Evolutionary conservation across 2,329 filamentous ascomycete genomes (phyloP).

Genomic region (Phialemoniopsis sp.): DNA sequence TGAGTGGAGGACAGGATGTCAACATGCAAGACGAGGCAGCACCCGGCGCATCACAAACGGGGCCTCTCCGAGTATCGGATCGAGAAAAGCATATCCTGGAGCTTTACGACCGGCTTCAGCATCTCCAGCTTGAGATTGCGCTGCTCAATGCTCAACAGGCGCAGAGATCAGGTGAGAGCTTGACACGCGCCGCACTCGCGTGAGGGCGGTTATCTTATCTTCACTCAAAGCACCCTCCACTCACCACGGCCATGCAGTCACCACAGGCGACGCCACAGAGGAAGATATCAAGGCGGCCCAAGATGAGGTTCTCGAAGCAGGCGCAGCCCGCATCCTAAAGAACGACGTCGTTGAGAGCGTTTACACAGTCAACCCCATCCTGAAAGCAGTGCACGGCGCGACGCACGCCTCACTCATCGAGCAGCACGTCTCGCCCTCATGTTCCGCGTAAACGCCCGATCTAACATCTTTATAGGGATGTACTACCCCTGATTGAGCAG

Average conservation of each 20-base stretch:
- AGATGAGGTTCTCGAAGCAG: constrained; percentile 64
- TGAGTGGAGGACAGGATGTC: no score
- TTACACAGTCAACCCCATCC: constrained; percentile 67
- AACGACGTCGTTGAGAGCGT: constrained; percentile 66
- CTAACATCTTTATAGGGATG: constrained; percentile 48
- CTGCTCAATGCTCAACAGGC: constrained; percentile 52
- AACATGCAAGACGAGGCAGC: not conserved
- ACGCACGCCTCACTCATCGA: constrained; percentile 62
- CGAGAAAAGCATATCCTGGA: constrained; percentile 63
- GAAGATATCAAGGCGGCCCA: constrained; percentile 56
- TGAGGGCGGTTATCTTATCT: no score
- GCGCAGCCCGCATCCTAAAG: constrained; percentile 64
- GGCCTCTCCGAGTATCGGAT: constrained; percentile 53
- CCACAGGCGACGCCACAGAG: constrained; percentile 30
- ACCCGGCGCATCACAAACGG: not conserved
- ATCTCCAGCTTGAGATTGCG: constrained; percentile 68
- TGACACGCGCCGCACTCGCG: no score
- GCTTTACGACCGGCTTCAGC: constrained; percentile 67
- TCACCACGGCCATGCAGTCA: constrained; percentile 8
- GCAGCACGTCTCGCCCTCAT: constrained; percentile 42
- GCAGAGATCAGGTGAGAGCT: constrained; percentile 26
- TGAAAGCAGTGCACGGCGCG: constrained; percentile 72
- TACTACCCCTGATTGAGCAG: constrained; percentile 61
- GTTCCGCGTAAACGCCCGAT: no score
- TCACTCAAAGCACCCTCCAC: not conserved